A percentile compares a stretch with the other conserved stretches of the same genome.
Conservation (phyloP, 75 land plant species). For the Isoetes taiwanensis region DNA sequence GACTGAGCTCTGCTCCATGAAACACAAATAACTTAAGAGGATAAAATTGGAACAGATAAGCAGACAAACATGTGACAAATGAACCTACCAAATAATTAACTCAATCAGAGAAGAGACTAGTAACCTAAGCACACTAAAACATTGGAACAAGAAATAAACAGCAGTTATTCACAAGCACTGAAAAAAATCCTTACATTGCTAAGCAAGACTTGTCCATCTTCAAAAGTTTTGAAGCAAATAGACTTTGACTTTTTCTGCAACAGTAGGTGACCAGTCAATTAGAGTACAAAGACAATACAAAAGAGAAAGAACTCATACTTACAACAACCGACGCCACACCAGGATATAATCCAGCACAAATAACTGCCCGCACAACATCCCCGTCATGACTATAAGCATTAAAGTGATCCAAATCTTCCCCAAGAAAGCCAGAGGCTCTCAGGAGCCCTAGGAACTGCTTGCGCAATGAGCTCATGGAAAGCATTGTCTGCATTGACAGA, state of each 20-base stretch:
- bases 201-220: slow-evolving; percentile 87
- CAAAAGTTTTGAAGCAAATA: slow-evolving; percentile 87
- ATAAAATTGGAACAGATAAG: not conserved
- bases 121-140: not conserved
- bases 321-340: slow-evolving; percentile 87
- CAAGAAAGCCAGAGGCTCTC: slow-evolving; percentile 68
- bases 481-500: slow-evolving; percentile 75
- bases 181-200: slow-evolving; percentile 39
- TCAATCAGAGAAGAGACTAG: not conserved
- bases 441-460: slow-evolving; percentile 70
- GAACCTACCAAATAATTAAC: not conserved
- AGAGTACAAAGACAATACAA: not conserved
- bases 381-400: slow-evolving; percentile 55
- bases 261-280: slow-evolving; percentile 3
- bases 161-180: not conserved
- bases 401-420: slow-evolving; percentile 26
- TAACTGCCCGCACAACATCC: slow-evolving; percentile 70
- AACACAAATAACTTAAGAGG: not conserved
- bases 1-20: slow-evolving; percentile 70
- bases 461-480: slow-evolving; percentile 73
- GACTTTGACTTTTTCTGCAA: slow-evolving; percentile 66
- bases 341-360: slow-evolving; percentile 94
- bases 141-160: not conserved
- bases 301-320: slow-evolving; percentile 4
- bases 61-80: not conserved